Evolutionary conservation across 108 stramenopile species (phyloP).

Genomic region (Chaetoceros muelleri): DNA sequence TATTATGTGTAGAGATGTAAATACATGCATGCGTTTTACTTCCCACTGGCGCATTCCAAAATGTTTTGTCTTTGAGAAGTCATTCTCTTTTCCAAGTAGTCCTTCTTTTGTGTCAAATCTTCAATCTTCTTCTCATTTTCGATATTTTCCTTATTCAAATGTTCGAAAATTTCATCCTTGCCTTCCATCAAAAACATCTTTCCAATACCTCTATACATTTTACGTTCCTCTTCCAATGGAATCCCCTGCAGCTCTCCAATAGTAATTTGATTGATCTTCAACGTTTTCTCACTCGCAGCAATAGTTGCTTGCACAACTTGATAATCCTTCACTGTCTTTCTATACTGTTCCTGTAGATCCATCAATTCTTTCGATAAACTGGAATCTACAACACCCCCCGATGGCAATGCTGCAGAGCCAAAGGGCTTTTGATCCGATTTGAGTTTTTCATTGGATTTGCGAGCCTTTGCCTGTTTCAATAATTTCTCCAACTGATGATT

Average conservation of each 20-base stretch:
- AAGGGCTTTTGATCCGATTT: background rate
- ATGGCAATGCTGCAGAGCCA: background rate
- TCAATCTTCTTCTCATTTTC: slow-evolving; percentile 34
- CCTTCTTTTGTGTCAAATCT: slow-evolving; percentile 59
- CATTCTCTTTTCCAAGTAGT: slow-evolving; percentile 73
- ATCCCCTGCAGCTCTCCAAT: slow-evolving; percentile 45
- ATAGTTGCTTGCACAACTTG: slow-evolving; percentile 55
- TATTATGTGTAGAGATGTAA: too few species aligned
- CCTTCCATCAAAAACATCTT: slow-evolving; percentile 74
- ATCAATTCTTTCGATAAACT: slow-evolving; percentile 56
- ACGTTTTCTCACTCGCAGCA: slow-evolving; percentile 37
- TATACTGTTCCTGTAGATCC: slow-evolving; percentile 67
- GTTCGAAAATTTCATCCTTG: slow-evolving; percentile 33
- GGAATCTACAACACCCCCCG: slow-evolving; percentile 8
- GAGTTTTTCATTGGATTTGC: slow-evolving; percentile 21
- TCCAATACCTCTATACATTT: slow-evolving; percentile 63
- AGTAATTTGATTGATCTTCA: slow-evolving; percentile 55
- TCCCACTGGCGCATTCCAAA: slow-evolving; percentile 27
- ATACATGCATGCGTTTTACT: too few species aligned
- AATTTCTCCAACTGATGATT: slow-evolving; percentile 73
- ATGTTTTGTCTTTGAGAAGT: slow-evolving; percentile 78
- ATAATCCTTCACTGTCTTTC: slow-evolving; percentile 59
- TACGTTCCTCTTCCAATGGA: slow-evolving; percentile 26
- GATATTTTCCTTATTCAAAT: slow-evolving; percentile 42
- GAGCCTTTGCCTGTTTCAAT: slow-evolving; percentile 31